A percentile compares a stretch with the other conserved stretches of the same genome.
Evolutionary conservation across 768 basidiomycete species (phyloP).

Genomic region (Crucibulum laeve): DNA sequence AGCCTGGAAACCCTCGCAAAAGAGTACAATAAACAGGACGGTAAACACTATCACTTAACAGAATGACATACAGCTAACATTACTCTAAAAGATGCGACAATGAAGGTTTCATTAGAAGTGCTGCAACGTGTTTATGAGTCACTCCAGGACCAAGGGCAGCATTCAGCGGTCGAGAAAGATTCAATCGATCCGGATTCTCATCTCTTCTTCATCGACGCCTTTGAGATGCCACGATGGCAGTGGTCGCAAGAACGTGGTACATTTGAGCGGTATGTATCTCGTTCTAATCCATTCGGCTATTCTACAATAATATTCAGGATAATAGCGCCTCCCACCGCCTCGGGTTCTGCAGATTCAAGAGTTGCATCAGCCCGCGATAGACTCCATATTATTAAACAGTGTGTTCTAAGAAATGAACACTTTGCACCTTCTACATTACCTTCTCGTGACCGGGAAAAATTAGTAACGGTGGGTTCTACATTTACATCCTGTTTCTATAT

Average conservation of each 20-base stretch:
- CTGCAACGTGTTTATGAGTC: conserved; percentile 71
- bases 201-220: conserved; percentile 81
- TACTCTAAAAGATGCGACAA: conserved; percentile 55
- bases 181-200: conserved; percentile 77
- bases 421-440: conserved; percentile 95
- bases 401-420: conserved; percentile 92
- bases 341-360: conserved; percentile 80
- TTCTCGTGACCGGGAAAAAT: conserved; percentile 79
- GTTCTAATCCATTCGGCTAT: conserved; percentile 3
- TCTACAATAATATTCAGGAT: conserved; percentile 33
- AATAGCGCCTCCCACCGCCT: conserved; percentile 54
- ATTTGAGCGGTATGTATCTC: conserved; percentile 71
- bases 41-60: conserved; percentile 27
- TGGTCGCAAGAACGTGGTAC: conserved; percentile 85
- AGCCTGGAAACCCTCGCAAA: conserved; percentile 79
- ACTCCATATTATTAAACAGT: conserved; percentile 88
- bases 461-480: conserved; percentile 65
- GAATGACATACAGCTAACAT: background rate
- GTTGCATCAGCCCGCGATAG: conserved; percentile 79
- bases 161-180: conserved; percentile 48
- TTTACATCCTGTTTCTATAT: background rate
- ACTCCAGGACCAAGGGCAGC: conserved; percentile 62
- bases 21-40: conserved; percentile 89
- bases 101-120: conserved; percentile 73
- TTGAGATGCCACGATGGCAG: conserved; percentile 93